Evolutionary conservation across 2,329 filamentous ascomycete genomes (phyloP).

Genomic region (Apiospora sp.): DNA sequence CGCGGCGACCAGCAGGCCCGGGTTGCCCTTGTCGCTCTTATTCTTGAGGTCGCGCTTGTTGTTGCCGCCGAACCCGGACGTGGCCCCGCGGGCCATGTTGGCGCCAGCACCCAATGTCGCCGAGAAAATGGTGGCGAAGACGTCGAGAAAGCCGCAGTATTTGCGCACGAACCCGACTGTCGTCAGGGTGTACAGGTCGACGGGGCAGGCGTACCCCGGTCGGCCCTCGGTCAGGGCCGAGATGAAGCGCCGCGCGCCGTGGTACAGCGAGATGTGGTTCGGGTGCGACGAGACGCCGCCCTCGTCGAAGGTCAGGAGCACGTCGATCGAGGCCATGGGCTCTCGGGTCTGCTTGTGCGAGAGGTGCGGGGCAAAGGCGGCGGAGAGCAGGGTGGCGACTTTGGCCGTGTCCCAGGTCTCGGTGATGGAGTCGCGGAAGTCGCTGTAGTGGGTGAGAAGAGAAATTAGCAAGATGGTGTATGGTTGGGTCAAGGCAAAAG

Average conservation of each 20-base stretch:
- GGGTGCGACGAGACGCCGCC: slow-evolving; percentile 85
- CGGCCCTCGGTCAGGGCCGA: slow-evolving; percentile 68
- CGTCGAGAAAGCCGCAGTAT: slow-evolving; percentile 80
- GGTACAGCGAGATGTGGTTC: slow-evolving; percentile 90
- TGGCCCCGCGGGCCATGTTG: not conserved
- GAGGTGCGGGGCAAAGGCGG: slow-evolving; percentile 71
- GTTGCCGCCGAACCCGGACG: not conserved
- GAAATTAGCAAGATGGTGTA: too few relatives aligned
- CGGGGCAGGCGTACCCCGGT: slow-evolving; percentile 72
- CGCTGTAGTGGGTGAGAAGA: slow-evolving; percentile 41
- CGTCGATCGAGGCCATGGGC: slow-evolving; percentile 68
- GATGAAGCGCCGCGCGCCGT: slow-evolving; percentile 80
- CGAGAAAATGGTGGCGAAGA: slow-evolving; percentile 72
- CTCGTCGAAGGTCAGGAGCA: slow-evolving; percentile 90
- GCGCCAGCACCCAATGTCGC: slow-evolving; percentile 44
- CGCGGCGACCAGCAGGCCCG: slow-evolving; percentile 72
- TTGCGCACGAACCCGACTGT: slow-evolving; percentile 79
- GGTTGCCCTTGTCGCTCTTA: slow-evolving; percentile 53
- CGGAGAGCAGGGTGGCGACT: slow-evolving; percentile 74
- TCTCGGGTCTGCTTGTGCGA: slow-evolving; percentile 32
- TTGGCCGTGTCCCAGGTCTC: slow-evolving; percentile 75
- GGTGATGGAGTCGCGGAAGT: slow-evolving; percentile 92
- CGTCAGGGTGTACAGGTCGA: slow-evolving; percentile 86
- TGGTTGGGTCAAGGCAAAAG: too few relatives aligned
- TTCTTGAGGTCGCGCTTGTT: slow-evolving; percentile 27